These are phyloP conservation scores for Sabuloglossum arenarium DNA, from an alignment of 495 filamentous ascomycete species.

Conservation along the genomic window DNA sequence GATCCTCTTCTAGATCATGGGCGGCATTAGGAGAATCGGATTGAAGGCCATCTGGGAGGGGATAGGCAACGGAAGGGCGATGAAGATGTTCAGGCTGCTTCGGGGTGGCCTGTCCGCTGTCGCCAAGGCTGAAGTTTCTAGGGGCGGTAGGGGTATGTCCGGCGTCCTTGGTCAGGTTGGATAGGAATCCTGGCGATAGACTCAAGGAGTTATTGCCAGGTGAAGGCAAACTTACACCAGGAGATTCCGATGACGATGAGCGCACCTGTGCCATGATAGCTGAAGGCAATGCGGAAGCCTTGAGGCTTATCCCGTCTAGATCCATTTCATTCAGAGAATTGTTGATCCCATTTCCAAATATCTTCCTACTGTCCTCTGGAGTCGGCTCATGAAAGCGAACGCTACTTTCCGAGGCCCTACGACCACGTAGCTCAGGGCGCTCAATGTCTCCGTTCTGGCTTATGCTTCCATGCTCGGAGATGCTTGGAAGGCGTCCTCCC, in stretches of 20 bases:
- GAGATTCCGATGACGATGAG: slow-evolving; percentile 2
- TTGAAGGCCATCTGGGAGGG: not conserved
- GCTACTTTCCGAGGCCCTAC: not conserved
- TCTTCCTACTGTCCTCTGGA: not conserved
- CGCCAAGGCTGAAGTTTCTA: not conserved
- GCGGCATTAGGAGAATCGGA: slow-evolving; percentile 3
- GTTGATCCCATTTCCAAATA: slow-evolving; percentile 1
- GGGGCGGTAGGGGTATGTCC: slow-evolving; percentile 4
- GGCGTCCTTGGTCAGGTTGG: slow-evolving; percentile 4
- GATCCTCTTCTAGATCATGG: slow-evolving; percentile 8
- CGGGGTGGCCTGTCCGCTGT: not conserved
- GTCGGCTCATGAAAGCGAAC: not conserved
- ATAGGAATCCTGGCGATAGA: not conserved
- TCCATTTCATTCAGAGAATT: slow-evolving; percentile 5
- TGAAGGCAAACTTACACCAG: not conserved
- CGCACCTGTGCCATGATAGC: not conserved
- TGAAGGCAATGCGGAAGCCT: slow-evolving; percentile 5
- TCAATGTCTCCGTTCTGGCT: not conserved
- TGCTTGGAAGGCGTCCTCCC: not conserved
- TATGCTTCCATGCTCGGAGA: not conserved
- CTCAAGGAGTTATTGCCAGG: not conserved
- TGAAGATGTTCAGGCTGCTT: not conserved
- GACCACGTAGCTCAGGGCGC: not conserved
- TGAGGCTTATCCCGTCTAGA: slow-evolving; percentile 6
- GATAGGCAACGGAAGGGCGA: not conserved